These are phyloP conservation scores for Didymella sp. DNA, from an alignment of 2,329 filamentous ascomycete genomes.

Conservation along the genomic window DNA sequence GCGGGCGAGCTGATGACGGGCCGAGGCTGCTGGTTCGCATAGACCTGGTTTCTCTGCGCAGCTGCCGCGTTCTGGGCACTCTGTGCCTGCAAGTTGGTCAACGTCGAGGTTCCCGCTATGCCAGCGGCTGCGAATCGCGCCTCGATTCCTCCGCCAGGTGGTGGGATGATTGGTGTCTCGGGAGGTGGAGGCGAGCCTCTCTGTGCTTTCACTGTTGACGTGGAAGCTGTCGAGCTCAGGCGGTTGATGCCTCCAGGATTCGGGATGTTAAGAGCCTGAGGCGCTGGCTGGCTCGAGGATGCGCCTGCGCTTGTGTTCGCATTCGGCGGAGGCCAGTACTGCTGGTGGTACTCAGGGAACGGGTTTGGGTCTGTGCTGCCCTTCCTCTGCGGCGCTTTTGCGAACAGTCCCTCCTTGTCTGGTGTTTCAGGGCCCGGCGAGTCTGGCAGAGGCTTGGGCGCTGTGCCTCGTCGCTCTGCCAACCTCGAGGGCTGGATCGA, in stretches of 20 bases:
- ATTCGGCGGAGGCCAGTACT: conserved; percentile 64
- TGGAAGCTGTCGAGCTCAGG: conserved; percentile 84
- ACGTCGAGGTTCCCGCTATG: conserved; percentile 83
- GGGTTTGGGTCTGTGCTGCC: conserved; percentile 46
- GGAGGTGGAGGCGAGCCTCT: conserved; percentile 93
- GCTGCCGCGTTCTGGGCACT: conserved; percentile 84
- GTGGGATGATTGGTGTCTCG: conserved; percentile 82
- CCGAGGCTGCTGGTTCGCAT: conserved; percentile 57
- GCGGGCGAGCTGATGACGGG: conserved; percentile 58
- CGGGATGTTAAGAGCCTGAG: conserved; percentile 57
- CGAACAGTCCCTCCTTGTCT: conserved; percentile 82
- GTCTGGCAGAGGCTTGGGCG: conserved; percentile 81
- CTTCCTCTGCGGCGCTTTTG: conserved; percentile 61
- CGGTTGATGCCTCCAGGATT: conserved; percentile 64
- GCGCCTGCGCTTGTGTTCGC: conserved; percentile 18
- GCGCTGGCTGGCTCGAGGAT: conserved; percentile 33
- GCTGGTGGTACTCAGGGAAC: conserved; percentile 64
- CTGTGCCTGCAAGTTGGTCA: conserved; percentile 76
- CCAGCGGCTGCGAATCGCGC: conserved; percentile 89
- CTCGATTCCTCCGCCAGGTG: conserved; percentile 84
- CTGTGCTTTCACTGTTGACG: conserved; percentile 88
- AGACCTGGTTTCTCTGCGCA: conserved; percentile 80
- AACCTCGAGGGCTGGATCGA: conserved; percentile 64
- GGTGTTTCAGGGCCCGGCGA: conserved; percentile 78
- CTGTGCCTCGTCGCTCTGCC: conserved; percentile 82